These are phyloP conservation scores for Silybum marianum DNA, from an alignment of 129 eudicot species.

Conservation along the genomic window DNA sequence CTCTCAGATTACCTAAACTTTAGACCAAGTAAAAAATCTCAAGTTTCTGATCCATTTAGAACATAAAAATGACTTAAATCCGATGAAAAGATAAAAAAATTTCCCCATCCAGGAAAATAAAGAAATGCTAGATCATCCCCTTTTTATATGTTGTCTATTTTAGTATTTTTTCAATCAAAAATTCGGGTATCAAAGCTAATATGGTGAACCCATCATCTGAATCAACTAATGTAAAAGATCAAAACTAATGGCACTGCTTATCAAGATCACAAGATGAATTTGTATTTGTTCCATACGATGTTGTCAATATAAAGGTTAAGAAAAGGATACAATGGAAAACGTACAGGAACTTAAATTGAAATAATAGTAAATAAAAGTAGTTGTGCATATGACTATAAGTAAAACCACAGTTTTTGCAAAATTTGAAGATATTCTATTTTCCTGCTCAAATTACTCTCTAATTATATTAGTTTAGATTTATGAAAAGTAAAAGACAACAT, in stretches of 20 bases:
- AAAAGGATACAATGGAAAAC: conserved; percentile 1
- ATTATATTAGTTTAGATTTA: not conserved
- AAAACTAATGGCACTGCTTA: not conserved
- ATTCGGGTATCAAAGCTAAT: not conserved
- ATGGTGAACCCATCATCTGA: not conserved
- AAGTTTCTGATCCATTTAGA: not conserved
- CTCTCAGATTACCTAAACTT: not conserved
- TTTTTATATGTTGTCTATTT: not conserved
- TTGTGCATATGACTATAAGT: not conserved
- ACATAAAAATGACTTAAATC: not conserved
- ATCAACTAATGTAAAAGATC: not conserved
- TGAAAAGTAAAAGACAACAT: not conserved
- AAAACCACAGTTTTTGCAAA: not conserved
- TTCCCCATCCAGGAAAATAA: not conserved
- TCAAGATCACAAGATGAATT: not conserved
- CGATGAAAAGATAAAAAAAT: not conserved
- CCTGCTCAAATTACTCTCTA: not conserved
- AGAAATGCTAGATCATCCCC: not conserved
- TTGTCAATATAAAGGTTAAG: not conserved
- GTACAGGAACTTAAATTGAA: not conserved
- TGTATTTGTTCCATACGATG: not conserved
- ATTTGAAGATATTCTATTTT: not conserved
- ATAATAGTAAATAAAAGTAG: not conserved
- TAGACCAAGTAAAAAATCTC: not conserved
- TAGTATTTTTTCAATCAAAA: too few relatives aligned